A percentile compares a stretch with the other conserved stretches of the same genome.
Conservation (phyloP, 176 grass and related monocot genomes). For the Musa beccarii region DNA sequence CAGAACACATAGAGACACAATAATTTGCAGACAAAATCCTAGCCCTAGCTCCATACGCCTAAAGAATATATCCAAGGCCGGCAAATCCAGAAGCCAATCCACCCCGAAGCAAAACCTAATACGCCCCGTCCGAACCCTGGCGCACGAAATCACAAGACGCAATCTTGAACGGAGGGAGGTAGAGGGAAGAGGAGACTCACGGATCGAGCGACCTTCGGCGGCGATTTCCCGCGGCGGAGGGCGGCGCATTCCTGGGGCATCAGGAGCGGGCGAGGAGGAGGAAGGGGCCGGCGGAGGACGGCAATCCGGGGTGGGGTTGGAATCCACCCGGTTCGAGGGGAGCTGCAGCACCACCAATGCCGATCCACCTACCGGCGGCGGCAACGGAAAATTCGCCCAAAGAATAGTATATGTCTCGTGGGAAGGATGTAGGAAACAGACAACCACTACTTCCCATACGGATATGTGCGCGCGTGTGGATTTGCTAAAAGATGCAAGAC, state of each 20-base stretch:
- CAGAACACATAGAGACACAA: background rate
- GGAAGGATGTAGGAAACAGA: no score
- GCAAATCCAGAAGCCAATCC: background rate
- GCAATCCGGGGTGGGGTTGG: background rate
- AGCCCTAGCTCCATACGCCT: background rate
- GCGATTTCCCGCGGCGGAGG: background rate
- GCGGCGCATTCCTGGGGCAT: conserved; percentile 3
- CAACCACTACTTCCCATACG: no score
- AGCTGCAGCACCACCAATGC: background rate
- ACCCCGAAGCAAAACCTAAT: conserved; percentile 2
- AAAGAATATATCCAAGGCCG: background rate
- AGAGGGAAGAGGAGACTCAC: conserved; percentile 2
- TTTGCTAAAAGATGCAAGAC: no score
- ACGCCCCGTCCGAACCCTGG: background rate
- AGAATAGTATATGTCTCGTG: no score
- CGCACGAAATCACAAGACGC: background rate
- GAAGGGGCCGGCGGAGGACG: background rate
- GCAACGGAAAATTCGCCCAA: background rate
- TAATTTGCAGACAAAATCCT: background rate
- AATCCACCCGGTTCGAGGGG: background rate
- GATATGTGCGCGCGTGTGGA: no score
- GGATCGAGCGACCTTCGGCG: conserved; percentile 2
- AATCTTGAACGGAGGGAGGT: background rate
- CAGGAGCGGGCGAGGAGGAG: background rate
- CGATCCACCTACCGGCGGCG: background rate